Conservation (phyloP, 192 early-diverging fungal species). For the Coemansia sp. region DNA sequence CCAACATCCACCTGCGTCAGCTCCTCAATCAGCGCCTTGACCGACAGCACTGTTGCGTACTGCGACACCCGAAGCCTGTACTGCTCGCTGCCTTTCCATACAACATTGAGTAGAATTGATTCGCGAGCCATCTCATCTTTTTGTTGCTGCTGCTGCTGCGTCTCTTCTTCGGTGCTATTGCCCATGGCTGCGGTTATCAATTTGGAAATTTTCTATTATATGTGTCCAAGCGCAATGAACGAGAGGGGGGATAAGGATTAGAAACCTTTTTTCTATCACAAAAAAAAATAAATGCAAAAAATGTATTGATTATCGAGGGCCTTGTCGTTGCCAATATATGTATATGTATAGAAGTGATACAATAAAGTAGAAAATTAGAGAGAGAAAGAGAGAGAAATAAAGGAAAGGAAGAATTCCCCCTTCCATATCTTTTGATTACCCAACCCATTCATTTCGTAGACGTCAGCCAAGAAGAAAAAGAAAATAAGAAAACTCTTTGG, state of each 20-base stretch:
- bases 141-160: background rate
- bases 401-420: background rate
- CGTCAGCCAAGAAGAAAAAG: no score
- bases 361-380: background rate
- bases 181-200: background rate
- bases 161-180: background rate
- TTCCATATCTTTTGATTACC: background rate
- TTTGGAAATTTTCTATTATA: no score
- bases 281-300: no score
- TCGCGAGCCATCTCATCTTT: slow-evolving; percentile 43
- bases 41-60: slow-evolving; percentile 43
- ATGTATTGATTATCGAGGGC: no score
- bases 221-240: no score
- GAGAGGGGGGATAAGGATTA: no score
- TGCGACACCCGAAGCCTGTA: slow-evolving; percentile 37
- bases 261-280: no score
- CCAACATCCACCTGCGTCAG: slow-evolving; percentile 64
- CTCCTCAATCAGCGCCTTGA: slow-evolving; percentile 56
- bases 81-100: slow-evolving; percentile 35
- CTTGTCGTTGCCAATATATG: no score
- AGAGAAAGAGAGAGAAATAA: slow-evolving; percentile 2
- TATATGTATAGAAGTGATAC: background rate
- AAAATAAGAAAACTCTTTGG: no score
- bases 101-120: slow-evolving; percentile 31
- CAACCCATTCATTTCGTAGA: no score